These are phyloP conservation scores for Cryptococcus hybrid DNA, from an alignment of 1,284 basidiomycete species.

Conservation along the genomic window DNA sequence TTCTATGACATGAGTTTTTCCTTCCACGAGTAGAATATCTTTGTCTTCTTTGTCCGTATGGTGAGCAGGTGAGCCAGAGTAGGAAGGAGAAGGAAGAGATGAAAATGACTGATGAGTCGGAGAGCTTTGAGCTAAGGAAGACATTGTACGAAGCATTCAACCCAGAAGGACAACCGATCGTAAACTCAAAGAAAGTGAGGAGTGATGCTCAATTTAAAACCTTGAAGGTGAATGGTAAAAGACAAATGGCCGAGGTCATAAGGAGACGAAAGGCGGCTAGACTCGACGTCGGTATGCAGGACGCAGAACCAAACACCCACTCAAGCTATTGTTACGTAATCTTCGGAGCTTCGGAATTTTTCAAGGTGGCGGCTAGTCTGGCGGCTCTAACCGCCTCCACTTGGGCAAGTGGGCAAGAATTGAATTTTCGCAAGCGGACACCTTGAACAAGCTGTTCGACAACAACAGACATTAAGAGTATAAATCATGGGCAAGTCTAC, in stretches of 20 bases:
- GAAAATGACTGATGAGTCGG: not conserved
- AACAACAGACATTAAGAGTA: not conserved
- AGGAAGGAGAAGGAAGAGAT: not conserved
- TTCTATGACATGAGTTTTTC: too few species aligned
- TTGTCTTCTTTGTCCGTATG: not conserved
- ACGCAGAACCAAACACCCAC: too few species aligned
- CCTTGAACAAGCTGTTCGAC: not conserved
- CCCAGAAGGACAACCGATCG: not conserved
- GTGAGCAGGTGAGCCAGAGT: not conserved
- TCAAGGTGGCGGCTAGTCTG: too few species aligned
- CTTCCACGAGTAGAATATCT: too few species aligned
- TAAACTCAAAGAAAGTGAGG: too few species aligned
- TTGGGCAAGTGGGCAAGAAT: not conserved
- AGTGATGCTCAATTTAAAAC: too few species aligned
- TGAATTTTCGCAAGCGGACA: not conserved
- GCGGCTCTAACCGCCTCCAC: not conserved
- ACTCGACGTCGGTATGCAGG: too few species aligned
- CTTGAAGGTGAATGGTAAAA: too few species aligned
- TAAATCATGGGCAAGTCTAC: constrained; percentile 59
- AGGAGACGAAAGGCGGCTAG: too few species aligned
- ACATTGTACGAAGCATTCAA: not conserved
- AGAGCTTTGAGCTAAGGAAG: not conserved
- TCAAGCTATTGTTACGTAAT: not conserved
- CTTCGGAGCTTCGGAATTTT: too few species aligned
- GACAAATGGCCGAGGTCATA: too few species aligned